Conservation (phyloP, 163 green algal genomes). For the Scenedesmus sp. region DNA sequence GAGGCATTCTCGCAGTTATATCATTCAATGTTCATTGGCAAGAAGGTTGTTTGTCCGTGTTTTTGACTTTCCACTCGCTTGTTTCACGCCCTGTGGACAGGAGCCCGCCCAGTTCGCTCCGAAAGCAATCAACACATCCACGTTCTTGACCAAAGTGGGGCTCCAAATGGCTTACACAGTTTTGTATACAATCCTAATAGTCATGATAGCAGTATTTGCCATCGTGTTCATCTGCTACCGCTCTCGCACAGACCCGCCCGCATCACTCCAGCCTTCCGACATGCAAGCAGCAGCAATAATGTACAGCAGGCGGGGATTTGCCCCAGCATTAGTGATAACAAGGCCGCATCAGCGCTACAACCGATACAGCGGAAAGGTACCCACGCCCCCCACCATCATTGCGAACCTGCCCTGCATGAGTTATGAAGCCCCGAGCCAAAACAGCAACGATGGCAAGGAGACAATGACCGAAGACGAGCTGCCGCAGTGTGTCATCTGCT, state of each 20-base stretch:
- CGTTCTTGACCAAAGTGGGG: background rate
- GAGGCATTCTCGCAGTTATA: no score
- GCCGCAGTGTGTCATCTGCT: conserved; percentile 61
- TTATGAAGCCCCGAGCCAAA: background rate
- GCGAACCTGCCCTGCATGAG: conserved; percentile 2
- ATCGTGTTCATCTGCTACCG: conserved; percentile 18
- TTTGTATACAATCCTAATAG: background rate
- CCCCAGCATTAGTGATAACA: background rate
- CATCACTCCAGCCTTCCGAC: background rate
- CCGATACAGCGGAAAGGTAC: conserved; percentile 11
- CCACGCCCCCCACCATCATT: conserved; percentile 15
- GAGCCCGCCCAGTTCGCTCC: background rate
- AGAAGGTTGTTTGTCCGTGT: no score
- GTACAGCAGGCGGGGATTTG: background rate
- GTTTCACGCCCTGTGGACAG: background rate
- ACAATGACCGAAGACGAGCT: background rate
- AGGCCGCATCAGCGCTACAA: background rate
- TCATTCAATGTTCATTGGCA: no score
- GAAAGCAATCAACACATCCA: background rate
- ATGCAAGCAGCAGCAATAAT: background rate
- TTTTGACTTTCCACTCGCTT: no score
- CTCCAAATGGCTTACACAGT: background rate
- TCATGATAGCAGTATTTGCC: conserved; percentile 14
- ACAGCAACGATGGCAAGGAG: background rate
- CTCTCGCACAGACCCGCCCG: background rate